Evolutionary conservation across 805 yeast genomes (phyloP).

Genomic region (Kazachstania viticola): DNA sequence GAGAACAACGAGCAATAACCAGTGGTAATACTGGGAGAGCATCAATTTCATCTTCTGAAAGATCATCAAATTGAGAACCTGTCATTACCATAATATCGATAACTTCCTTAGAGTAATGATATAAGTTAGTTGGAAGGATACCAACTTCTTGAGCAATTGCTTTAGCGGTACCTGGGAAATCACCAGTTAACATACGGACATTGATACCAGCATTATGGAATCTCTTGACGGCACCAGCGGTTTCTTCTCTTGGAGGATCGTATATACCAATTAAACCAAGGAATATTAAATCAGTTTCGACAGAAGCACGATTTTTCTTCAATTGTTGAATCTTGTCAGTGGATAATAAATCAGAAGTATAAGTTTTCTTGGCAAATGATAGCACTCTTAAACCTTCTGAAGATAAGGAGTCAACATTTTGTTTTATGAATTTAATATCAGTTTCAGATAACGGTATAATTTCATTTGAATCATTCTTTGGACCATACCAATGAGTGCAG

Average conservation of each 20-base stretch:
- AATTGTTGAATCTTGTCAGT: slow-evolving; percentile 18
- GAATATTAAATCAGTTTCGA: slow-evolving; percentile 56
- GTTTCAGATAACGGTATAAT: slow-evolving; percentile 42
- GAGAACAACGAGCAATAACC: slow-evolving; percentile 88
- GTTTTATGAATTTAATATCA: slow-evolving; percentile 34
- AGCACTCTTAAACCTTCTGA: slow-evolving; percentile 76
- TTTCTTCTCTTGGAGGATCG: slow-evolving; percentile 93
- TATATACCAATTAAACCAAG: slow-evolving; percentile 89
- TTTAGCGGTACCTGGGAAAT: slow-evolving; percentile 74
- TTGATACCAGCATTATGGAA: slow-evolving; percentile 89
- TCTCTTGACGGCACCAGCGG: slow-evolving; percentile 57
- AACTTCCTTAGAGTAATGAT: slow-evolving; percentile 26
- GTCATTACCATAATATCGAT: slow-evolving; percentile 59
- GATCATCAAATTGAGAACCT: slow-evolving; percentile 68
- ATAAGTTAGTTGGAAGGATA: slow-evolving; percentile 52
- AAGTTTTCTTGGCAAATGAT: slow-evolving; percentile 48
- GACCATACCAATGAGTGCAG: slow-evolving; percentile 48
- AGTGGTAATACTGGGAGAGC: slow-evolving; percentile 68
- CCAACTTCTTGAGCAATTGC: slow-evolving; percentile 87
- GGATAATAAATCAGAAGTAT: slow-evolving; percentile 25
- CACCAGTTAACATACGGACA: slow-evolving; percentile 97
- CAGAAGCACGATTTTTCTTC: slow-evolving; percentile 23
- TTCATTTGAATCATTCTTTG: slow-evolving; percentile 42
- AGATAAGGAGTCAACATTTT: slow-evolving; percentile 57
- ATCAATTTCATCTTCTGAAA: slow-evolving; percentile 60